Percentiles rank a stretch among this genome's conserved stretches.
Evolutionary conservation across 805 yeast genomes (phyloP).

Genomic region (Myxozyma sirexii): DNA sequence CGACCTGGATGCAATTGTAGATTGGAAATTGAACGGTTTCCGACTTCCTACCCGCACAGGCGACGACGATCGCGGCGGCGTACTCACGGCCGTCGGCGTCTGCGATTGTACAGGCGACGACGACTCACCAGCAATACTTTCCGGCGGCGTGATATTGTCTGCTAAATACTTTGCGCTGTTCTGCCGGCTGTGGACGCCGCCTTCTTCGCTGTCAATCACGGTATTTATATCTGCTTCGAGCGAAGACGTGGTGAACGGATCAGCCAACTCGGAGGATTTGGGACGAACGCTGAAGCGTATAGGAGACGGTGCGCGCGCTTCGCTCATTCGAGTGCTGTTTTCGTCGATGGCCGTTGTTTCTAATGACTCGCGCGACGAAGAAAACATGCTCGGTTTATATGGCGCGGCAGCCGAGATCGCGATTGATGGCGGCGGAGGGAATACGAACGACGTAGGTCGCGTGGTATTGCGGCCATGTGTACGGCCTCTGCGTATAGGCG

Average conservation of each 20-base stretch:
- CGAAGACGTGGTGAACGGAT: background rate
- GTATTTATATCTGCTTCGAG: background rate
- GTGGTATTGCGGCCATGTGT: background rate
- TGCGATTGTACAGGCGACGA: background rate
- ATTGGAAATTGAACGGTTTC: constrained; percentile 41
- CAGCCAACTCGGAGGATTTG: background rate
- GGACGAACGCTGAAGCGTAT: constrained; percentile 19
- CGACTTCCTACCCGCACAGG: constrained; percentile 23
- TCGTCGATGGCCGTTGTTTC: constrained; percentile 31
- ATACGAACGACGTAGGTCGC: constrained; percentile 18
- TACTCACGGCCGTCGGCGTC: background rate
- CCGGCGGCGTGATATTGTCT: constrained; percentile 5
- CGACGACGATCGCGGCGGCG: constrained; percentile 23
- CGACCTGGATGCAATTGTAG: constrained; percentile 57
- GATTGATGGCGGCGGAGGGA: constrained; percentile 21
- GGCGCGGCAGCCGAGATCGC: constrained; percentile 16
- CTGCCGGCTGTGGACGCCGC: background rate
- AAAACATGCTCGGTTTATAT: constrained; percentile 16
- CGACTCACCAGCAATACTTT: background rate
- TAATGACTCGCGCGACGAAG: constrained; percentile 23
- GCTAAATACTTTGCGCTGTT: background rate
- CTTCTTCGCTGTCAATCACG: background rate
- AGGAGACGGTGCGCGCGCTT: constrained; percentile 24
- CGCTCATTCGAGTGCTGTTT: constrained; percentile 17
- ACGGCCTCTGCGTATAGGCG: constrained; percentile 1